Evolutionary conservation across 176 grass and related monocot species (phyloP).

Genomic region (Themeda triandra): DNA sequence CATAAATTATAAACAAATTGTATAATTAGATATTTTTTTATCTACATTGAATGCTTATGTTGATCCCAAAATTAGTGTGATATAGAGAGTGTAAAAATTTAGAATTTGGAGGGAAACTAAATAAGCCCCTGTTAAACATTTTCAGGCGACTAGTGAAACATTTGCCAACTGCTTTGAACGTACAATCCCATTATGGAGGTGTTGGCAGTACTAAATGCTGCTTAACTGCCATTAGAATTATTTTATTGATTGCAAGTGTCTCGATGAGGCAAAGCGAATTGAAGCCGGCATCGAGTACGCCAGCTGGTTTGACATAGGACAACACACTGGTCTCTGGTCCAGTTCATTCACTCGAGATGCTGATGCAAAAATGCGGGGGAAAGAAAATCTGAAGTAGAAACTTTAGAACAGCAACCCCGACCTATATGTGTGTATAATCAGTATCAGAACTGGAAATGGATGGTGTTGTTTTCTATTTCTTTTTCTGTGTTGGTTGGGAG

Average conservation of each 20-base stretch:
- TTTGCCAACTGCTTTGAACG: neutral
- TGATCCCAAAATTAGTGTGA: no score
- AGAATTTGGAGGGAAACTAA: no score
- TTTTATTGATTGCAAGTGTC: neutral
- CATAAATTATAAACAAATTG: no score
- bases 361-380: neutral
- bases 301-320: constrained; percentile 53
- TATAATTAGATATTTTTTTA: no score
- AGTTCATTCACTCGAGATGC: constrained; percentile 27
- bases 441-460: neutral
- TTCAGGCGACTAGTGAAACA: neutral
- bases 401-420: no score
- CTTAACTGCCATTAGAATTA: constrained; percentile 22
- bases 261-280: constrained; percentile 16
- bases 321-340: neutral
- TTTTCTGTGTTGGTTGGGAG: neutral
- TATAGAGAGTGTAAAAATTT: no score
- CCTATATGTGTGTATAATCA: no score
- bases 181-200: neutral
- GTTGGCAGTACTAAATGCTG: constrained; percentile 5
- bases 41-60: no score
- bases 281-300: constrained; percentile 30
- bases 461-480: neutral
- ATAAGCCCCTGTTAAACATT: neutral
- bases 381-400: no score